Evolutionary conservation across 306 rosid genomes (phyloP), one percentile per base, ranked within the genome.

Genomic region (Vigna hirtella): DNA sequence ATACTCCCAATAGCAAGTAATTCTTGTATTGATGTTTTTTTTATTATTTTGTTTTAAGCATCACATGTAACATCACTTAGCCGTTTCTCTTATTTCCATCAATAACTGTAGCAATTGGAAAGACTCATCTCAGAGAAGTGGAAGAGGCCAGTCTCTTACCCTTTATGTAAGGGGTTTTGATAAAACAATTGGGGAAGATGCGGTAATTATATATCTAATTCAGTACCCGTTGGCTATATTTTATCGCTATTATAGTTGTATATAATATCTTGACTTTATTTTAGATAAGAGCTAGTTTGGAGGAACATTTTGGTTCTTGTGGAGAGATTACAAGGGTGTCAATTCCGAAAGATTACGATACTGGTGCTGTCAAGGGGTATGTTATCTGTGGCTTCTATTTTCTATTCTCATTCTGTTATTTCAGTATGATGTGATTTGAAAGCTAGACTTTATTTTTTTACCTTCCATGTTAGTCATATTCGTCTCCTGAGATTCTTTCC

Each of bases 251-350:
- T 42, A 2, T 30, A 9, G 20, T 8, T 10, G 8, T 40, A 13
- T 17, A 32, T 65, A 9, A 4, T 12, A 14, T 2, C 1, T 36
- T 1, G 8, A 1, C 6, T 62, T 3, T 28, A 12, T 40, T 18
- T 17, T 89, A 96, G 99, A 49, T 90, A 9, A 85, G 83, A 73
- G 69, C 79, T 24, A 58, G 86, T n/a, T 70, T 96, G 70, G 63
- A 79, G 74, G 87, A 89, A 3, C 88, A 79, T 66, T 96, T 96
- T 59, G 78, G 77, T 49, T 40, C 86, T 0, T 93, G 97, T 72
- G 99, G 99, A 34, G 91, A 90, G n/a, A 77, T 91, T 58, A 72
- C 87, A 1, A 87, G 99, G 84, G 14, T 93, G 3, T 87, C 98
- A 5, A 47, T 95, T 34, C 98, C 99, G 0, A 91, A 82, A 75